A percentile compares a stretch with the other conserved stretches of the same genome.
These are phyloP conservation scores for Botryotinia convoluta DNA, from an alignment of 2,329 filamentous ascomycete genomes.

Conservation along the genomic window DNA sequence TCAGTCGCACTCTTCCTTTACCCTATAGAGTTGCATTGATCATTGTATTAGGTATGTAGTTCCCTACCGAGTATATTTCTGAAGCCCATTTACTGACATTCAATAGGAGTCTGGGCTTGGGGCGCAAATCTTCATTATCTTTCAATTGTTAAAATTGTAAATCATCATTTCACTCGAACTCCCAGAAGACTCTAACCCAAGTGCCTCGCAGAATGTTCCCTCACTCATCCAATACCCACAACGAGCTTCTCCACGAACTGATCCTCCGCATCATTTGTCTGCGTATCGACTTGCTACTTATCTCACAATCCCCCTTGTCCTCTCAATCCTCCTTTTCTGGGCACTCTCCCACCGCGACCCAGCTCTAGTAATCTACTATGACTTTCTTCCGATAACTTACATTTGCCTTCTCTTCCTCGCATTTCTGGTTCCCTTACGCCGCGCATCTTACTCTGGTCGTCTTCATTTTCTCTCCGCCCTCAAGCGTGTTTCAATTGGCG, in stretches of 20 bases:
- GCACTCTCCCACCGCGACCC: slow-evolving; percentile 68
- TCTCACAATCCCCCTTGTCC: slow-evolving; percentile 66
- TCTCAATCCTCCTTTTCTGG: slow-evolving; percentile 84
- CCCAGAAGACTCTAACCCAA: slow-evolving; percentile 21
- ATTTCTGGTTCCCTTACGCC: slow-evolving; percentile 70
- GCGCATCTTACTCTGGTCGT: slow-evolving; percentile 67
- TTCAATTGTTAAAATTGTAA: slow-evolving; percentile 69
- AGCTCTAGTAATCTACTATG: slow-evolving; percentile 69
- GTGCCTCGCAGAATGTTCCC: slow-evolving; percentile 64
- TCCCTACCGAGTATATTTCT: neutral
- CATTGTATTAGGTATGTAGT: slow-evolving; percentile 69
- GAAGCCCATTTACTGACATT: slow-evolving; percentile 23
- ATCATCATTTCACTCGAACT: slow-evolving; percentile 30
- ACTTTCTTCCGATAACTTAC: slow-evolving; percentile 83
- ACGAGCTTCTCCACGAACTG: slow-evolving; percentile 62
- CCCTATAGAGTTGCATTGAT: slow-evolving; percentile 88
- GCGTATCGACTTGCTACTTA: slow-evolving; percentile 82
- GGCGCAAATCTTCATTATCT: slow-evolving; percentile 88
- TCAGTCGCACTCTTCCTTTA: slow-evolving; percentile 82
- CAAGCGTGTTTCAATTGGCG: slow-evolving; percentile 76
- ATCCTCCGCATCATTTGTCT: slow-evolving; percentile 73
- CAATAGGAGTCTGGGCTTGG: slow-evolving; percentile 88
- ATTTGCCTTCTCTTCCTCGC: slow-evolving; percentile 69
- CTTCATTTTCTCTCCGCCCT: slow-evolving; percentile 73
- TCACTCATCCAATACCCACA: slow-evolving; percentile 81